phyloP scores from a whole-genome alignment of 768 basidiomycete species.

The Mycena chlorophos region DNA sequence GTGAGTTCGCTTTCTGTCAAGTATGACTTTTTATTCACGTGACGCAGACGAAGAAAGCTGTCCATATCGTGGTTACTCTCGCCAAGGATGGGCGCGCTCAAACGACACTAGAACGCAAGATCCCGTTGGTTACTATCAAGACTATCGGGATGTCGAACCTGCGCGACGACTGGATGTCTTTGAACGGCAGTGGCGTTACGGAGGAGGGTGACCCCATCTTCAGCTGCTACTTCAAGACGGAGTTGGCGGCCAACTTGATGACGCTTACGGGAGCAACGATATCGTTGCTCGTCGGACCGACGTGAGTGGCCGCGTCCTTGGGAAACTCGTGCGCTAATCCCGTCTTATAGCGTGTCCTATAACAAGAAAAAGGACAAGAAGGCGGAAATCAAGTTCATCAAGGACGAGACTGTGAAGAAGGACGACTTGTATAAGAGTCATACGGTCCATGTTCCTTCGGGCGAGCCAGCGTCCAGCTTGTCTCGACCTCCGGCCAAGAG shows the following conservation, averaged over 20 bases:
- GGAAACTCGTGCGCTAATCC: neutral
- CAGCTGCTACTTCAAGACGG: slow-evolving; percentile 93
- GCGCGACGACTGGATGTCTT: slow-evolving; percentile 92
- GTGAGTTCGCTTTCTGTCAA: slow-evolving; percentile 50
- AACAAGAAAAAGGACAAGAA: slow-evolving; percentile 97
- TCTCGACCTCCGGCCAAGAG: slow-evolving; percentile 84
- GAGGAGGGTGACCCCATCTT: slow-evolving; percentile 96
- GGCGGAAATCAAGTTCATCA: slow-evolving; percentile 80
- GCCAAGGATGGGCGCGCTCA: slow-evolving; percentile 60
- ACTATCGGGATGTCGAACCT: slow-evolving; percentile 84
- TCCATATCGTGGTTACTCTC: slow-evolving; percentile 70
- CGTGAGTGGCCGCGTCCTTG: slow-evolving; percentile 52
- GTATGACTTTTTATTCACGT: neutral
- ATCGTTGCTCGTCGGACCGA: slow-evolving; percentile 69
- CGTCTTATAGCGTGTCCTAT: slow-evolving; percentile 68
- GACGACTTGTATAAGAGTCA: slow-evolving; percentile 94
- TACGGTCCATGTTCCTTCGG: slow-evolving; percentile 81
- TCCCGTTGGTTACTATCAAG: slow-evolving; percentile 85
- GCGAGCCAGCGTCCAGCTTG: slow-evolving; percentile 78
- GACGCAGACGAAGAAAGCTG: slow-evolving; percentile 77
- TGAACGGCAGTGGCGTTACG: slow-evolving; percentile 74
- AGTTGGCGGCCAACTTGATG: slow-evolving; percentile 79
- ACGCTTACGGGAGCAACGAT: slow-evolving; percentile 78
- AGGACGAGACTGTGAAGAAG: slow-evolving; percentile 79
- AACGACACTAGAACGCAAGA: slow-evolving; percentile 78